A percentile compares a stretch with the other conserved stretches of the same genome.
These are phyloP conservation scores for Sporobolomyces pararoseus DNA, from an alignment of 768 basidiomycete species.

Conservation along the genomic window DNA sequence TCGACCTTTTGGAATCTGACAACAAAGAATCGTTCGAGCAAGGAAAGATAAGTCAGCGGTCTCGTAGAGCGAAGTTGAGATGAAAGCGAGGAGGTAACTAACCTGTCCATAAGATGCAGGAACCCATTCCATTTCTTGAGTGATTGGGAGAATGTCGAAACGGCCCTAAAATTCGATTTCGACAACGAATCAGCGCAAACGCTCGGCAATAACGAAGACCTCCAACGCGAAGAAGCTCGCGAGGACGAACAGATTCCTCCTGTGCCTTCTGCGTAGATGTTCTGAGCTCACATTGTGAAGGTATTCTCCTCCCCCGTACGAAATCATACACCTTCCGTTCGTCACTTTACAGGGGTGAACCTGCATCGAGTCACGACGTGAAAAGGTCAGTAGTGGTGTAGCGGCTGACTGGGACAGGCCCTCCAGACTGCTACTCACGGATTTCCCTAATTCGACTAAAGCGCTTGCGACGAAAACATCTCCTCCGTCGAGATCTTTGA, in stretches of 20 bases:
- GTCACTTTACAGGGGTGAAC: conserved; percentile 82
- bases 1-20: conserved; percentile 55
- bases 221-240: too few species aligned
- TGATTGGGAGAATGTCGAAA: conserved; percentile 71
- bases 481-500: conserved; percentile 58
- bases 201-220: too few species aligned
- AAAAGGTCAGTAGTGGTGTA: too few species aligned
- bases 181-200: conserved; percentile 52
- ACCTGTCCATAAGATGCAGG: conserved; percentile 60
- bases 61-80: too few species aligned
- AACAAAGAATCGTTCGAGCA: too few species aligned
- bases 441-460: conserved; percentile 56
- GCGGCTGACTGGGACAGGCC: too few species aligned
- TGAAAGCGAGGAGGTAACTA: background rate
- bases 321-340: conserved; percentile 14
- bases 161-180: conserved; percentile 60
- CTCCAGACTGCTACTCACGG: too few species aligned
- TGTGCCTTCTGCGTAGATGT: too few species aligned
- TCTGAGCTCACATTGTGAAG: conserved; percentile 55
- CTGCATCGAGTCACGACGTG: too few species aligned
- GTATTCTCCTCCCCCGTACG: conserved; percentile 16
- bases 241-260: too few species aligned
- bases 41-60: too few species aligned
- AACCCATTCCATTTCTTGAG: conserved; percentile 63
- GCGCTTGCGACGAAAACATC: conserved; percentile 73